phyloP scores from a whole-genome alignment of 2,329 filamentous ascomycete genomes.

The Apiospora rasikravindrae region DNA sequence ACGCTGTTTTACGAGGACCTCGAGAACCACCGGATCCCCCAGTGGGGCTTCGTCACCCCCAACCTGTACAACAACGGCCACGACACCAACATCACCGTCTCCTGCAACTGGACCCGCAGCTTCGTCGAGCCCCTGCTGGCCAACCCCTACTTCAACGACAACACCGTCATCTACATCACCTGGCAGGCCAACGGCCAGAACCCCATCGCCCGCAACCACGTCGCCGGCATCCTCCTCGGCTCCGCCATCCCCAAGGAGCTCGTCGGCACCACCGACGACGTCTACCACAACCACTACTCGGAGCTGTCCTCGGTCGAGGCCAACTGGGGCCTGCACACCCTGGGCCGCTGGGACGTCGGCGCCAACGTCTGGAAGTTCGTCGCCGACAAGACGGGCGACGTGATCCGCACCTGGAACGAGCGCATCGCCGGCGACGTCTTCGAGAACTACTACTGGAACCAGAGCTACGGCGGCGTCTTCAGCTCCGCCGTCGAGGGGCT shows the following conservation, averaged over 20 bases:
- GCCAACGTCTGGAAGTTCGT: constrained; percentile 64
- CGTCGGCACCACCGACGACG: constrained; percentile 69
- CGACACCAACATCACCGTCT: constrained; percentile 73
- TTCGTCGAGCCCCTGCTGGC: constrained; percentile 74
- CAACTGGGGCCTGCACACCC: constrained; percentile 68
- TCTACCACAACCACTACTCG: constrained; percentile 69
- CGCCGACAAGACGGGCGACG: constrained; percentile 63
- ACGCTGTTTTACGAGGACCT: constrained; percentile 65
- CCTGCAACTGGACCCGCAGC: constrained; percentile 66
- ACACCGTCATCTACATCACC: constrained; percentile 76
- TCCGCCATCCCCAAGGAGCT: constrained; percentile 70
- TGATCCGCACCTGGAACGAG: constrained; percentile 44
- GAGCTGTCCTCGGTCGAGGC: constrained; percentile 61
- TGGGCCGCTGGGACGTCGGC: constrained; percentile 41
- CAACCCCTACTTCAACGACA: constrained; percentile 73
- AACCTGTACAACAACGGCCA: constrained; percentile 73
- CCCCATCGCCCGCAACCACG: constrained; percentile 65
- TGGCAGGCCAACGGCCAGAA: constrained; percentile 74
- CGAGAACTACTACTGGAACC: constrained; percentile 54
- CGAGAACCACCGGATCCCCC: constrained; percentile 60
- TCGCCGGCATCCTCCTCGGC: constrained; percentile 75
- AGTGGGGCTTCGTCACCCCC: constrained; percentile 68
- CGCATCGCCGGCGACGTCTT: constrained; percentile 35
- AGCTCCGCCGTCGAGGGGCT: constrained; percentile 43
- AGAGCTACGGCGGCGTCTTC: constrained; percentile 57